Base-by-base conservation (phyloP, 2,329 filamentous ascomycete genomes). In the Colletotrichum orchidophilum region DNA sequence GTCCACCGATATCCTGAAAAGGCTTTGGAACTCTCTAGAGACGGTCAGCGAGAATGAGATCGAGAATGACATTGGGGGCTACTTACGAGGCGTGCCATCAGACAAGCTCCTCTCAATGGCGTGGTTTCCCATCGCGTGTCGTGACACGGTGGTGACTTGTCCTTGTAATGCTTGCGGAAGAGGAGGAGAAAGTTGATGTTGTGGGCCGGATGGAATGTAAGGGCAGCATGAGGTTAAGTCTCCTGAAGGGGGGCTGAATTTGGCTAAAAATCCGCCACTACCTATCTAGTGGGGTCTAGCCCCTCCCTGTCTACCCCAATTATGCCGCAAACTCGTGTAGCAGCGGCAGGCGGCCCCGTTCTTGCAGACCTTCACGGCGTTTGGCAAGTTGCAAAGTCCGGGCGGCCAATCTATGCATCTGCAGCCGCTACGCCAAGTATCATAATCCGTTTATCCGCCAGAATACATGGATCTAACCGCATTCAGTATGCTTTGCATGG, bases 1-100 rank as follows among this genome's bases (percentile, higher is more conserved):
- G 35, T 62, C 59, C 35, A 62, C 27, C 13, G n/a, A 26, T 62
- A 62, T 29, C 46, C 59, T 24, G 13, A 50, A 62, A 62, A 62
- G 27, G 46, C 59, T 62, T 27, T 3, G n/a, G 59, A 52, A 62
- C 59, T 52, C 12, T 57, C 31, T 57, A 18, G 26, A 33, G 54
- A 57, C 33, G 54, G 54, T 57, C 26, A 57, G 54, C 54, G 31
- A 33, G 11, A 35, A 57, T 35, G 31, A 39, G n/a, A 57, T n/a
- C 3, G 9, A 26, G 15, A 57, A 24, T 5, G 35, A 57, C 13
- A 18, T 57, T n/a, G 31, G 21, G 54, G 12, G 35, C 35, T 12
- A 35, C 54, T 57, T 57, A 57, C 26, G 26, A 57, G 54, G 31
- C 54, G 31, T 57, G 31, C 35, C 31, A 57, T 57, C 26, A 57